Conservation (phyloP, 1,284 basidiomycete genomes). For the Boletus holoroseus region DNA sequence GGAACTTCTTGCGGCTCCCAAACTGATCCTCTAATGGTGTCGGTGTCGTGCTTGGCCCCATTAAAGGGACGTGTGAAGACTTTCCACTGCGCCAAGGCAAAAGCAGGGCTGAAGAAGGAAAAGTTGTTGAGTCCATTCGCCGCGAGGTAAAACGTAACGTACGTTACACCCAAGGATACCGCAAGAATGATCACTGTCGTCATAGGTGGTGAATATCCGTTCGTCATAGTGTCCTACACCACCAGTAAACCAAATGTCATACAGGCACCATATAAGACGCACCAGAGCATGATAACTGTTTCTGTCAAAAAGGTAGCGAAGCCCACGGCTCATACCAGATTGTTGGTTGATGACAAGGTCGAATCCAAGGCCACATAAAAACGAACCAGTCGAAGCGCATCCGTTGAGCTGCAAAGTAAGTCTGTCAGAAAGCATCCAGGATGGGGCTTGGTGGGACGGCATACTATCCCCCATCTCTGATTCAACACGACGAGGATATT, state of each 20-base stretch:
- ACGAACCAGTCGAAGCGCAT: conserved; percentile 55
- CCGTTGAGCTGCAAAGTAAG: conserved; percentile 38
- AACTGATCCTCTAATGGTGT: conserved; percentile 20
- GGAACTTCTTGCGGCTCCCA: conserved; percentile 19
- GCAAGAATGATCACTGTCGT: conserved; percentile 43
- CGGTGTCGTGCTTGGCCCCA: conserved; percentile 15
- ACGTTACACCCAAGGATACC: conserved; percentile 44
- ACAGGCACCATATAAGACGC: conserved; percentile 22
- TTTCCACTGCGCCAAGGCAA: conserved; percentile 33
- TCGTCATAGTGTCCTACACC: conserved; percentile 41
- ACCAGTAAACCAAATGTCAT: background rate
- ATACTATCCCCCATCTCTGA: conserved; percentile 50
- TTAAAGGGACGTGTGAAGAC: conserved; percentile 24
- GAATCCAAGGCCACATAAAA: conserved; percentile 48
- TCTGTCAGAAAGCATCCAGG: conserved; percentile 2
- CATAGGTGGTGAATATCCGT: conserved; percentile 44
- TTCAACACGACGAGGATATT: conserved; percentile 40
- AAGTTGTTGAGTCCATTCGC: background rate
- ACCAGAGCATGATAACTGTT: conserved; percentile 55
- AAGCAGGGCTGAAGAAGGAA: conserved; percentile 20
- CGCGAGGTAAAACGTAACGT: conserved; percentile 13
- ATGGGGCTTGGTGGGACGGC: conserved; percentile 22
- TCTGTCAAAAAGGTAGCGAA: conserved; percentile 58
- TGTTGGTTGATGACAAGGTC: conserved; percentile 56
- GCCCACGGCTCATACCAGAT: conserved; percentile 54